phyloP scores from a whole-genome alignment of 2,329 filamentous ascomycete species.

The Drechslera avenae region DNA sequence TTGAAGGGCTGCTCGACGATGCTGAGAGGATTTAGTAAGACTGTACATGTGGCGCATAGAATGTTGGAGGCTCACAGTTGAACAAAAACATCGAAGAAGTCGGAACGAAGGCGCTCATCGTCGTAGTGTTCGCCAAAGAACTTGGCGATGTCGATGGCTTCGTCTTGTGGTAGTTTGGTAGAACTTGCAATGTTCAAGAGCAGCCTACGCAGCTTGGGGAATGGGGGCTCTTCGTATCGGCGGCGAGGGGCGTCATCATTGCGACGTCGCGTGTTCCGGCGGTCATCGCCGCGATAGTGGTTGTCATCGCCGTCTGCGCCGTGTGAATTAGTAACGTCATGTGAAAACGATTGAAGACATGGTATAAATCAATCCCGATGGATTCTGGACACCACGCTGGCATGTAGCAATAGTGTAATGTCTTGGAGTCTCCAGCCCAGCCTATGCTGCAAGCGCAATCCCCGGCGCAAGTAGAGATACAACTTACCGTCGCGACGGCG shows the following conservation, averaged over 20 bases:
- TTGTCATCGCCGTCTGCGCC: constrained; percentile 36
- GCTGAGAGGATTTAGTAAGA: constrained; percentile 45
- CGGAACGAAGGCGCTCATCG: constrained; percentile 76
- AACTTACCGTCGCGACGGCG: constrained; percentile 41
- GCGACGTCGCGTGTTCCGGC: constrained; percentile 40
- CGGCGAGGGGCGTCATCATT: constrained; percentile 38
- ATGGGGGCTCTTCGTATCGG: constrained; percentile 43
- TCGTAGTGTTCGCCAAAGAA: constrained; percentile 76
- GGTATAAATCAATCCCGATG: background rate
- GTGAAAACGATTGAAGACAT: background rate
- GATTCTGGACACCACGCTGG: background rate
- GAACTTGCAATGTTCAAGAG: constrained; percentile 48
- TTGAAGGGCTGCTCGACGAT: constrained; percentile 92
- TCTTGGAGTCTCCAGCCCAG: background rate
- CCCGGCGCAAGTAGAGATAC: background rate
- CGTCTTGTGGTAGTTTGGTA: constrained; percentile 44
- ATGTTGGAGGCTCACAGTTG: constrained; percentile 64
- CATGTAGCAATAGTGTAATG: background rate
- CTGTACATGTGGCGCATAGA: background rate
- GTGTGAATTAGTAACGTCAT: constrained; percentile 11
- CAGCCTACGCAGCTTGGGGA: constrained; percentile 42
- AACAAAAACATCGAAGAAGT: constrained; percentile 73
- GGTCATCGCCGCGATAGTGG: constrained; percentile 35
- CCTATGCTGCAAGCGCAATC: background rate
- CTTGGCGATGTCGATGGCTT: constrained; percentile 54